phyloP scores from a whole-genome alignment of 495 filamentous ascomycete species.

The Staphylotrichum longicolle region DNA sequence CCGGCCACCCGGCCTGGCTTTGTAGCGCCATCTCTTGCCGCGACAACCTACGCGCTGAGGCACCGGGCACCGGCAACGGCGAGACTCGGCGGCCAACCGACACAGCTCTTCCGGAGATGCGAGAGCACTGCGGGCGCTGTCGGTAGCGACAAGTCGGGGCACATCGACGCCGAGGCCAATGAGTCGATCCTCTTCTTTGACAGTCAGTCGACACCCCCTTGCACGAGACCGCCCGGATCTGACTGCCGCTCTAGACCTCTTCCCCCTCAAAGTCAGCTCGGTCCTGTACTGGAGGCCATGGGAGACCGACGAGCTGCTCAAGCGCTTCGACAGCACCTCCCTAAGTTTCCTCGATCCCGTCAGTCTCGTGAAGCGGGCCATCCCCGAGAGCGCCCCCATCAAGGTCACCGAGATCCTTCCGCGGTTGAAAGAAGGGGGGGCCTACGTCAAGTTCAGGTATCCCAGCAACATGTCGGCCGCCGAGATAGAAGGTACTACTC shows the following conservation, averaged over 20 bases:
- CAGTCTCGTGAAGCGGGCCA: conserved; percentile 58
- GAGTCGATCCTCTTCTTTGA: conserved; percentile 88
- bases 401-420: conserved; percentile 76
- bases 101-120: conserved; percentile 14
- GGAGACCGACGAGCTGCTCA: conserved; percentile 57
- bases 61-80: neutral
- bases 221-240: neutral
- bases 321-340: conserved; percentile 59
- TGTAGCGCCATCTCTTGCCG: neutral
- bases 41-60: conserved; percentile 3
- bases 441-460: conserved; percentile 84
- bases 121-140: conserved; percentile 46
- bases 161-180: conserved; percentile 66
- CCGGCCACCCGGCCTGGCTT: conserved; percentile 17
- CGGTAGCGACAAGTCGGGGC: conserved; percentile 59
- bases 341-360: conserved; percentile 61
- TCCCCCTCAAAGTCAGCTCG: conserved; percentile 73
- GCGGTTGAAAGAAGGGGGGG: conserved; percentile 85
- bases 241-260: conserved; percentile 62
- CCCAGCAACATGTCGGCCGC: conserved; percentile 48
- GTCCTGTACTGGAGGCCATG: conserved; percentile 59
- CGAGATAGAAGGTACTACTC: conserved; percentile 54
- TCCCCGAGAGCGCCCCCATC: conserved; percentile 58
- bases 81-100: neutral
- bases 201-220: conserved; percentile 52